A percentile compares a stretch with the other conserved stretches of the same genome.
Evolutionary conservation across 2,329 filamentous ascomycete species (phyloP).

Genomic region (Paraphoma chrysanthemicola): DNA sequence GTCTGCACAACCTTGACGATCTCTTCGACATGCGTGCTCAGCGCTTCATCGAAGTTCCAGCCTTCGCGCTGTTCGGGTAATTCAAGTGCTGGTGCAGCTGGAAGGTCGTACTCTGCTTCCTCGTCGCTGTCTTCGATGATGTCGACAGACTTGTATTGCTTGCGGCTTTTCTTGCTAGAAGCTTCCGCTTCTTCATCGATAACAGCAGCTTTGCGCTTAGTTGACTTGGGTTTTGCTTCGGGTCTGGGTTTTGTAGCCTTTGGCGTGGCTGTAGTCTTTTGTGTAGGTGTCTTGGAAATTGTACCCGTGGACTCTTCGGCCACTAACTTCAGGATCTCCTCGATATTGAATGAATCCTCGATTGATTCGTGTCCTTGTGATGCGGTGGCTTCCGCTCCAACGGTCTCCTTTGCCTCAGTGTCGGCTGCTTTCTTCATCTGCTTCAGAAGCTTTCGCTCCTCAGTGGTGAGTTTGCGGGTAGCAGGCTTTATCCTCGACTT

Average conservation of each 20-base stretch:
- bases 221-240: not conserved
- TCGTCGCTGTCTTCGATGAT: not conserved
- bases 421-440: not conserved
- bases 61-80: not conserved
- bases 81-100: not conserved
- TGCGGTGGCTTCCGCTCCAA: not conserved
- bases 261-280: not conserved
- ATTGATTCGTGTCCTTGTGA: too few species aligned
- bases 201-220: not conserved
- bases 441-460: not conserved
- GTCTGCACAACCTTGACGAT: constrained; percentile 2
- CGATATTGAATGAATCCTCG: not conserved
- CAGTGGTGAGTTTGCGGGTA: not conserved
- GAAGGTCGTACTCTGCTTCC: constrained; percentile 3
- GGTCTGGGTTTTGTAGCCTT: not conserved
- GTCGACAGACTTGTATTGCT: not conserved
- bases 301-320: not conserved
- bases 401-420: not conserved
- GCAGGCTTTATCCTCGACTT: not conserved
- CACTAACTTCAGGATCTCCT: not conserved
- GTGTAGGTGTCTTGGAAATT: not conserved
- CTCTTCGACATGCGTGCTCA: not conserved
- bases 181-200: not conserved
- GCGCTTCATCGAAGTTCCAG: not conserved
- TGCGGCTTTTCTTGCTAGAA: not conserved